These are phyloP conservation scores for Entelexis paramagnoliae DNA, from an alignment of 1,139 yeast genomes.

Conservation along the genomic window DNA sequence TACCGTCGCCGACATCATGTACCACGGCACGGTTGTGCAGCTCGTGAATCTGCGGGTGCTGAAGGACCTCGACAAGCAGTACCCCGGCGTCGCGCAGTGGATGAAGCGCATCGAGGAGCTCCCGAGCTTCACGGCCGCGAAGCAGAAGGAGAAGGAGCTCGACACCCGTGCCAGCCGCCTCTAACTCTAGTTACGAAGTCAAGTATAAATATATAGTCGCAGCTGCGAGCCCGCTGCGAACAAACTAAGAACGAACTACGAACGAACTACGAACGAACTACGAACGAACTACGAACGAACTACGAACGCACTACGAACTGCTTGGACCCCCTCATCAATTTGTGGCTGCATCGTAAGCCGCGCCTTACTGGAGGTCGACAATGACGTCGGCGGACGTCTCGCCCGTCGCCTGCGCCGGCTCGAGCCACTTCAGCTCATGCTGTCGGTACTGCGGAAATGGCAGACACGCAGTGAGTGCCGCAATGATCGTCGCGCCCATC, in stretches of 20 bases:
- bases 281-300: too few species aligned
- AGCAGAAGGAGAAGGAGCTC: constrained; percentile 13
- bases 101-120: constrained; percentile 18
- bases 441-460: constrained; percentile 47
- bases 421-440: constrained; percentile 38
- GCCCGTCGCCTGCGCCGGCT: background rate
- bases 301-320: too few species aligned
- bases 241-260: too few species aligned
- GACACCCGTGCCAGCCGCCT: constrained; percentile 6
- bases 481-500: constrained; percentile 34
- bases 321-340: too few species aligned
- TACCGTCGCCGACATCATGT: constrained; percentile 51
- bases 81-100: constrained; percentile 26
- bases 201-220: too few species aligned
- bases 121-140: constrained; percentile 22
- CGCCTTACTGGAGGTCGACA: background rate
- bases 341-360: too few species aligned
- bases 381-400: constrained; percentile 4
- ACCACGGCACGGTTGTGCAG: constrained; percentile 24
- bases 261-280: too few species aligned
- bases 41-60: constrained; percentile 9
- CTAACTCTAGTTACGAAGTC: background rate
- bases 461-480: constrained; percentile 41
- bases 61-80: constrained; percentile 19
- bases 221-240: too few species aligned